Conservation (phyloP, 1,284 basidiomycete species). For the Puccinia hordei region DNA sequence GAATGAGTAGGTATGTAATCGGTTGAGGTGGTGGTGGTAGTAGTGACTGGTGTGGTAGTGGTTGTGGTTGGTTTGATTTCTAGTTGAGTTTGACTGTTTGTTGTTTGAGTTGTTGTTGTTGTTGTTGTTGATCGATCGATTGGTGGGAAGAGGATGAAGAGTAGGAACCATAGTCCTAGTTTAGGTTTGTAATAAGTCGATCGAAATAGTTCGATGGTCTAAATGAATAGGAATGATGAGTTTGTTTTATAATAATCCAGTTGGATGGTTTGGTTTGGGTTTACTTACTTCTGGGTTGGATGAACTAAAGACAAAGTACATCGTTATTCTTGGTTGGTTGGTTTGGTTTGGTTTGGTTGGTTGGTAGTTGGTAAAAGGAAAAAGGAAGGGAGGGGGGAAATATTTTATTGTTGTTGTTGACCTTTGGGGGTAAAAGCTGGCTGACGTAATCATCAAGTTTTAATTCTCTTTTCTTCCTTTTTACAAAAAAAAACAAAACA, state of each 20-base stretch:
- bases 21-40: background rate
- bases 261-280: background rate
- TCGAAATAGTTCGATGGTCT: slow-evolving; percentile 46
- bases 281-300: slow-evolving; percentile 27
- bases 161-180: slow-evolving; percentile 32
- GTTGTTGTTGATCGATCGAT: slow-evolving; percentile 1
- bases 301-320: slow-evolving; percentile 3
- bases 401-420: no score
- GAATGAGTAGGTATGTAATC: slow-evolving; percentile 7
- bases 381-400: no score
- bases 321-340: background rate
- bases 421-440: no score
- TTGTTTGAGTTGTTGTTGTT: background rate
- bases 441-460: no score
- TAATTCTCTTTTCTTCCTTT: no score
- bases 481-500: no score
- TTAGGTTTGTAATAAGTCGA: slow-evolving; percentile 42
- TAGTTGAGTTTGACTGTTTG: background rate
- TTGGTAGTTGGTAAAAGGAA: no score
- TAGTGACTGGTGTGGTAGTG: background rate
- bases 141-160: slow-evolving; percentile 47
- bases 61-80: background rate
- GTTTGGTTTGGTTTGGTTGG: background rate
- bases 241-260: background rate
- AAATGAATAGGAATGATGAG: background rate